These are phyloP conservation scores for Leccinum pachyderme DNA, from an alignment of 1,284 basidiomycete genomes.

Conservation along the genomic window DNA sequence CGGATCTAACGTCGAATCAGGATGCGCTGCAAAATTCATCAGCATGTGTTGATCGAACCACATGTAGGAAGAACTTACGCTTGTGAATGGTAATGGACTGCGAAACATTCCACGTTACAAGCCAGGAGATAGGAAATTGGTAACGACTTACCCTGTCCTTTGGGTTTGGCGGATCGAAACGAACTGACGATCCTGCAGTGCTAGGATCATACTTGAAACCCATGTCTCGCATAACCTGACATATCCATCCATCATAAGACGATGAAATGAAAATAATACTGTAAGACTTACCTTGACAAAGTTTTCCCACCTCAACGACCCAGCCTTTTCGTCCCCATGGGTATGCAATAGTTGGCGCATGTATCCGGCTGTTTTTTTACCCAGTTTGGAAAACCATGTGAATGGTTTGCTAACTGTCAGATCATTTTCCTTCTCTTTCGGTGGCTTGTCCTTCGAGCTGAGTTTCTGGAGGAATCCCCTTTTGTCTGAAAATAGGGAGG, in stretches of 20 bases:
- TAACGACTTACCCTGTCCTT: constrained; percentile 48
- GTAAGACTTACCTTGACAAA: constrained; percentile 49
- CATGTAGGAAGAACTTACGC: constrained; percentile 44
- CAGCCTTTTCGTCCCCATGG: constrained; percentile 54
- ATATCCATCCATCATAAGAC: not conserved
- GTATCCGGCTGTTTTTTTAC: constrained; percentile 54
- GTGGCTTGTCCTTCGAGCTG: constrained; percentile 35
- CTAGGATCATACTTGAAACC: constrained; percentile 70
- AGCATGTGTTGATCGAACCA: not conserved
- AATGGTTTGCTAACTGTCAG: constrained; percentile 41
- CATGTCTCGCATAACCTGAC: constrained; percentile 72
- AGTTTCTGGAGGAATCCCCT: constrained; percentile 53
- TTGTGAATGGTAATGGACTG: constrained; percentile 76
- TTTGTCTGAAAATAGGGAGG: constrained; percentile 49
- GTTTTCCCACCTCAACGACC: constrained; percentile 73
- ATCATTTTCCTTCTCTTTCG: constrained; percentile 37
- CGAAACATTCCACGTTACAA: constrained; percentile 2
- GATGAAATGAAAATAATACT: not conserved
- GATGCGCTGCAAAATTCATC: constrained; percentile 53
- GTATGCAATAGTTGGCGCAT: constrained; percentile 67
- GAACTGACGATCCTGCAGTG: constrained; percentile 78
- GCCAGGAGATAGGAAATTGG: not conserved
- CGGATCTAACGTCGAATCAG: constrained; percentile 60
- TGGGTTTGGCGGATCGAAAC: constrained; percentile 69
- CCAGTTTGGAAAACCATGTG: constrained; percentile 54